These are phyloP conservation scores for Candida sakaeoensis DNA, from an alignment of 805 yeast species.

Conservation along the genomic window DNA sequence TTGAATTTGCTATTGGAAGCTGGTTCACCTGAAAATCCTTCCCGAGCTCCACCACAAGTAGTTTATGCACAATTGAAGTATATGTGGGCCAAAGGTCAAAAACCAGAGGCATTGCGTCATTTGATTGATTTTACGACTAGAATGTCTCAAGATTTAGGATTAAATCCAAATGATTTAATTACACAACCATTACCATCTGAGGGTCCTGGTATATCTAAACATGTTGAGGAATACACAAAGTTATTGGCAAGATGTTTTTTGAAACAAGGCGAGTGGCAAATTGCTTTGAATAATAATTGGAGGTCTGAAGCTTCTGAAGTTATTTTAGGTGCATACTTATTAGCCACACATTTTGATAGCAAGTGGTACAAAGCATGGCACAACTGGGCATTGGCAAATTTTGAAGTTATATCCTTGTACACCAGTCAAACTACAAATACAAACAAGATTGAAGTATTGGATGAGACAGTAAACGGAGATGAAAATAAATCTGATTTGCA, in stretches of 20 bases:
- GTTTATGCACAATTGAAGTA: conserved; percentile 95
- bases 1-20: conserved; percentile 75
- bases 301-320: conserved; percentile 71
- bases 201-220: conserved; percentile 67
- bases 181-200: conserved; percentile 79
- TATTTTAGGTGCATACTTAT: conserved; percentile 82
- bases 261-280: conserved; percentile 99
- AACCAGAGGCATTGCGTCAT: conserved; percentile 79
- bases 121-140: conserved; percentile 87
- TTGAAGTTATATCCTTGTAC: conserved; percentile 80
- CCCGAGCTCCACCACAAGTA: conserved; percentile 92
- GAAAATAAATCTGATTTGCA: conserved; percentile 12
- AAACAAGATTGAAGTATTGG: conserved; percentile 14
- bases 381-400: conserved; percentile 98
- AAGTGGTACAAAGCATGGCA: conserved; percentile 99
- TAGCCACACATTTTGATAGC: conserved; percentile 92
- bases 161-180: conserved; percentile 82
- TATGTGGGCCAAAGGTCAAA: conserved; percentile 94
- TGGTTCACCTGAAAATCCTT: conserved; percentile 58
- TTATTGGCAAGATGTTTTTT: conserved; percentile 89
- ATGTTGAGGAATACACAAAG: conserved; percentile 77
- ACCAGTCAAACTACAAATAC: conserved; percentile 22
- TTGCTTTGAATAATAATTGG: conserved; percentile 78
- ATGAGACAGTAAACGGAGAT: conserved; percentile 12
- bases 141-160: conserved; percentile 83